These are phyloP conservation scores for Rhodamnia argentea DNA, from an alignment of 345 rosid species.

Conservation along the genomic window DNA sequence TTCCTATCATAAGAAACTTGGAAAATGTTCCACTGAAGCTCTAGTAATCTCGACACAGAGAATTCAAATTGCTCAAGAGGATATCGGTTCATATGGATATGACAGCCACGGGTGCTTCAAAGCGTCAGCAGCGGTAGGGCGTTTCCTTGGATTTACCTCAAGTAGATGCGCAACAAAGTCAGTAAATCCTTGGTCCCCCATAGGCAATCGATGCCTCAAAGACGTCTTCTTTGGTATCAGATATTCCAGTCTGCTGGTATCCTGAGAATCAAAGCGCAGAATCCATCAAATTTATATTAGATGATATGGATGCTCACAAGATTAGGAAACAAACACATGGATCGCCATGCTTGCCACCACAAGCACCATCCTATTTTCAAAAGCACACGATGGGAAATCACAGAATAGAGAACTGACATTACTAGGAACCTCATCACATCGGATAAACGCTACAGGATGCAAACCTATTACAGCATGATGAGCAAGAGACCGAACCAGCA, in stretches of 20 bases:
- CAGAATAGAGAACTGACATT: not conserved
- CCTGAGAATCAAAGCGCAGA: constrained; percentile 33
- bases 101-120: constrained; percentile 94
- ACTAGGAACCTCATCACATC: not conserved
- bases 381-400: not conserved
- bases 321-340: not conserved
- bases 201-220: constrained; percentile 76
- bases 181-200: constrained; percentile 97
- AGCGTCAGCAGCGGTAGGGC: constrained; percentile 84
- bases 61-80: constrained; percentile 34
- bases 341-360: not conserved
- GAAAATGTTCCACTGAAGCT: not conserved
- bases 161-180: constrained; percentile 85
- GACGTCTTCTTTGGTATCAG: constrained; percentile 87
- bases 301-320: not conserved
- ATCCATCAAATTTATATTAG: not conserved
- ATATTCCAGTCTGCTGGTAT: constrained; percentile 72
- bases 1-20: not conserved
- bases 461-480: not conserved
- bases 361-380: not conserved
- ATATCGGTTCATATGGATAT: constrained; percentile 85
- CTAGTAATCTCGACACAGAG: constrained; percentile 1
- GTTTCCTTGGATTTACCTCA: constrained; percentile 84
- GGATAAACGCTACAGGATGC: not conserved
- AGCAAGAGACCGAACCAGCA: not conserved